A percentile compares a stretch with the other conserved stretches of the same genome.
phyloP scores from a whole-genome alignment of 2,329 filamentous ascomycete species.

The Colletotrichum lupini region DNA sequence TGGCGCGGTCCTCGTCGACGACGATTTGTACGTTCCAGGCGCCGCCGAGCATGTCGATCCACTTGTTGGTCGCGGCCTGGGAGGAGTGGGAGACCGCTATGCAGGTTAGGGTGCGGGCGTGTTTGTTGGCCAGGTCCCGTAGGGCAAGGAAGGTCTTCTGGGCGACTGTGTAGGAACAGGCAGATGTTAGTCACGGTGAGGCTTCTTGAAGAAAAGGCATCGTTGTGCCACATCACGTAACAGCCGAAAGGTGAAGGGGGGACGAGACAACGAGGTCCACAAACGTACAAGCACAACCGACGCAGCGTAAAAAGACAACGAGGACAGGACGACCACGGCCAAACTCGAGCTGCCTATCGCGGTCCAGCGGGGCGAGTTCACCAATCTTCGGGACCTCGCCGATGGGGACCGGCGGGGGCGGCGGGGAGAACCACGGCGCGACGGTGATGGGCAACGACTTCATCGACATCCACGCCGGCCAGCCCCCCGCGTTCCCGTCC shows the following conservation, averaged over 20 bases:
- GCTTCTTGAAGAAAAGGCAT: neutral
- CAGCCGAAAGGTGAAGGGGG: neutral
- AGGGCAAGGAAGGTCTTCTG: constrained; percentile 68
- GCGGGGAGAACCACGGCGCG: constrained; percentile 63
- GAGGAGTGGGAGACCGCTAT: constrained; percentile 71
- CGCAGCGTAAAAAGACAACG: constrained; percentile 65
- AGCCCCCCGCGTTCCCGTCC: constrained; percentile 42
- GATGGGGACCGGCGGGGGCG: constrained; percentile 61
- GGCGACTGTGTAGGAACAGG: constrained; percentile 52
- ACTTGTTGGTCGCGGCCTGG: constrained; percentile 63
- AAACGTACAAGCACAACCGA: constrained; percentile 65
- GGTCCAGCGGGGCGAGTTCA: constrained; percentile 59
- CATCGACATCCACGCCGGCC: constrained; percentile 61
- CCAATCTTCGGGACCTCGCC: constrained; percentile 58
- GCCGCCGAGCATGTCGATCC: constrained; percentile 68
- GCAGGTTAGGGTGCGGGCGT: constrained; percentile 61
- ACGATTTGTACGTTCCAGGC: constrained; percentile 66
- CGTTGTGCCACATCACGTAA: neutral
- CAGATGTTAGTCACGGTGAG: neutral
- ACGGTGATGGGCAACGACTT: constrained; percentile 62
- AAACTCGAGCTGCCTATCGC: constrained; percentile 55
- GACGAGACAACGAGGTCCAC: constrained; percentile 13
- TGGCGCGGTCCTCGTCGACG: constrained; percentile 64
- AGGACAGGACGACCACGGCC: constrained; percentile 57
- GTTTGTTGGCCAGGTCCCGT: constrained; percentile 63